These are phyloP conservation scores for Didymellaceae sp. DNA, from an alignment of 2,329 filamentous ascomycete genomes.

Conservation along the genomic window DNA sequence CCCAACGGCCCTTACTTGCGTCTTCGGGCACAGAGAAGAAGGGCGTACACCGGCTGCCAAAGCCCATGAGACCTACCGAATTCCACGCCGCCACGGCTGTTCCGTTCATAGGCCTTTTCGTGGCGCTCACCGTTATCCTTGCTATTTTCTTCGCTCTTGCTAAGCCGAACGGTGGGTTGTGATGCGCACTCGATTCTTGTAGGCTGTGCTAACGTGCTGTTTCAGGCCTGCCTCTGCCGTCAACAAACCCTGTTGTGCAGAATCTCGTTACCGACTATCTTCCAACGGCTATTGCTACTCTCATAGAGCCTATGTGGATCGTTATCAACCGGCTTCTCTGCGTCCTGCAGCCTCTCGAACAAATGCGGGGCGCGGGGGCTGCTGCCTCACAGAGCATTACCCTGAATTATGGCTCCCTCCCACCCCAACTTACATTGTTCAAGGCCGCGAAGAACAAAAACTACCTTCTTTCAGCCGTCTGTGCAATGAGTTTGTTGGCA, in stretches of 20 bases:
- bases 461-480: slow-evolving; percentile 54
- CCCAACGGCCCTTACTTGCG: background rate
- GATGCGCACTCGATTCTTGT: background rate
- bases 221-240: slow-evolving; percentile 50
- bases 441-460: slow-evolving; percentile 55
- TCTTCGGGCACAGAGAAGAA: background rate
- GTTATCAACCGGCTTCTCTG: slow-evolving; percentile 60
- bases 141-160: slow-evolving; percentile 18
- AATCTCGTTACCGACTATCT: slow-evolving; percentile 57
- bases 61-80: slow-evolving; percentile 28
- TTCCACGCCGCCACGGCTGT: slow-evolving; percentile 21
- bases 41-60: slow-evolving; percentile 7
- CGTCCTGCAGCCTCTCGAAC: slow-evolving; percentile 60
- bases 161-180: background rate
- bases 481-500: slow-evolving; percentile 54
- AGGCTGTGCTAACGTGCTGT: background rate
- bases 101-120: slow-evolving; percentile 21
- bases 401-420: slow-evolving; percentile 60
- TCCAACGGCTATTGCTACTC: slow-evolving; percentile 60
- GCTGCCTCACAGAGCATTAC: slow-evolving; percentile 37
- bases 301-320: slow-evolving; percentile 63
- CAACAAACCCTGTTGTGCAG: slow-evolving; percentile 41
- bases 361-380: slow-evolving; percentile 52
- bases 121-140: slow-evolving; percentile 17
- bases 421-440: slow-evolving; percentile 59